Evolutionary conservation across 352 stramenopile species (phyloP).

Genomic region (Pythium monospermum): DNA sequence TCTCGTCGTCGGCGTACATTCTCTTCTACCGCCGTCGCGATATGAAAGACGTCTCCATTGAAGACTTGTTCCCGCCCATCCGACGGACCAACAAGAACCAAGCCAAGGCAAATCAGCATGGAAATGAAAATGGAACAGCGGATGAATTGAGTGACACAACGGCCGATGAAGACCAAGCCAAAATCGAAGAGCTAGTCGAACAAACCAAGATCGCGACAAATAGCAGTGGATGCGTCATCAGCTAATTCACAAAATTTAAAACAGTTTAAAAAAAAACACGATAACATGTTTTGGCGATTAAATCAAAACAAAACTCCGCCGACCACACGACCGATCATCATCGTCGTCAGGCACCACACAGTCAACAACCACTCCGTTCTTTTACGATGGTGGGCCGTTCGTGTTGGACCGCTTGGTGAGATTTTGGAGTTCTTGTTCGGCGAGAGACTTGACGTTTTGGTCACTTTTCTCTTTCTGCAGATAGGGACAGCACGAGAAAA

Average conservation of each 20-base stretch:
- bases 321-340: too few relatives aligned
- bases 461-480: constrained; percentile 56
- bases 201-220: constrained; percentile 54
- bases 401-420: constrained; percentile 41
- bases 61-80: constrained; percentile 72
- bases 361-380: too few relatives aligned
- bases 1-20: constrained; percentile 86
- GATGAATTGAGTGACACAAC: constrained; percentile 21
- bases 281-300: too few relatives aligned
- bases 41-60: constrained; percentile 53
- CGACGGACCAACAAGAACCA: constrained; percentile 26
- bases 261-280: too few relatives aligned
- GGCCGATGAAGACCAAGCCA: constrained; percentile 42
- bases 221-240: constrained; percentile 52
- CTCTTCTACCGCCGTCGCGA: constrained; percentile 87
- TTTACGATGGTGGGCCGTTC: constrained; percentile 15
- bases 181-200: constrained; percentile 66
- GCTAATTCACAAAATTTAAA: constrained; percentile 34
- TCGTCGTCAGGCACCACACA: too few relatives aligned
- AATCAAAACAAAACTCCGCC: too few relatives aligned
- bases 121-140: constrained; percentile 14
- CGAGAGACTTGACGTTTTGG: constrained; percentile 43
- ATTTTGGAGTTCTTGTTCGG: constrained; percentile 51
- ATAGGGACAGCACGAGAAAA: background rate
- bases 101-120: constrained; percentile 16